Evolutionary conservation across 2,329 filamentous ascomycete species (phyloP), one percentile per base, ranked within the genome.

Genomic region (Aspergillus sp.): DNA sequence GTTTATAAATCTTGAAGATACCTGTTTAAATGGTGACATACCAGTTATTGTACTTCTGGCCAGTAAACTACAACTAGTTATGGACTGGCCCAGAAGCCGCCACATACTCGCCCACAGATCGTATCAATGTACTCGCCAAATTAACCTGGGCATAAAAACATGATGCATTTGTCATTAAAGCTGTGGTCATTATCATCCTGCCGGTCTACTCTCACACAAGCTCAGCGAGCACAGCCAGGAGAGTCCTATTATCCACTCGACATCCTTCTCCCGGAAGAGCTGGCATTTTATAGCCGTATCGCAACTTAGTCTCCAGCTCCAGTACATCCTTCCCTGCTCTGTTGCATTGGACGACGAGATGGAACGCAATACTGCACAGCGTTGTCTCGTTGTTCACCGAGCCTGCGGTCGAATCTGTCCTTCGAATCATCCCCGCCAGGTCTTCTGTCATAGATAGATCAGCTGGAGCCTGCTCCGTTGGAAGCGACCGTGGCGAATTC

Each of bases 301-400:
- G 52, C 44, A 55, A 17, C 52, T 33, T 55, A 3, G 43, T 48
- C 43, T 55, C 52, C 8, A 55, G 33, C 43, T 55, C 31, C 6
- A 55, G 27, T 35, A 48, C 21, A 21, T 47, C 35, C 19, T 19
- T 55, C 7, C 52, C 44, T 31, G 19, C 48, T 19, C 44, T 44
- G 27, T 47, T 55, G 52, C 52, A 55, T 17, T 48, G 44, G 52
- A 48, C 41, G 8, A 55, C n/a, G 6, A 55, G 44, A 14, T 48
- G 33, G 11, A 55, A 55, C 6, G 52, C 52, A 27, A 55, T 21
- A 17, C 52, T 55, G 33, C 52, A 55, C 33, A 55, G 21, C 33
- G 52, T 55, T 9, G 52, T 55, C 52, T 48, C 35, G 12, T n/a
- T 7, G 33, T 55, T 21, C 2, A 55, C 52, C 6, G 35, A 41